Conservation (phyloP, 2,329 filamentous ascomycete genomes). For the Neofusicoccum cordaticola region DNA sequence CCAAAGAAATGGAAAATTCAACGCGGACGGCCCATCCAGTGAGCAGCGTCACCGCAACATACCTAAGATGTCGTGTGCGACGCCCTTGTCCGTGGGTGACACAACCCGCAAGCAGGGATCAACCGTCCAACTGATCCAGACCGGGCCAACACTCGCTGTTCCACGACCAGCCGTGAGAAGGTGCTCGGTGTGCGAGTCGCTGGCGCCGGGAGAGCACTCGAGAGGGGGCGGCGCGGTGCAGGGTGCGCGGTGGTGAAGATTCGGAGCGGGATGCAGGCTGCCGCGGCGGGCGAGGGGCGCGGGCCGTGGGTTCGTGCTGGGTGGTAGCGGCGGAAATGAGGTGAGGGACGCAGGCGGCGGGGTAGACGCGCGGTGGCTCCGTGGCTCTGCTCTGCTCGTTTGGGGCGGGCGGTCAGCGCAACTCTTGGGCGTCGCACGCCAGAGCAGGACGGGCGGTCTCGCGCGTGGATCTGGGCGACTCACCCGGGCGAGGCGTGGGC, state of each 20-base stretch:
- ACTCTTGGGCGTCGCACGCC: not conserved
- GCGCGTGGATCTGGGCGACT: not conserved
- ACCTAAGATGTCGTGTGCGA: conserved; percentile 18
- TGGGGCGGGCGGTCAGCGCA: conserved; percentile 8
- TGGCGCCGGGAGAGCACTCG: not conserved
- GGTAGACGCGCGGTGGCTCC: conserved; percentile 10
- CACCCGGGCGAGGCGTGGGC: not conserved
- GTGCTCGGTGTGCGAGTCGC: not conserved
- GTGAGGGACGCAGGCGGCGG: conserved; percentile 9
- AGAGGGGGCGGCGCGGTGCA: not conserved
- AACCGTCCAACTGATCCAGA: conserved; percentile 6
- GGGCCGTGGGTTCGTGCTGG: not conserved
- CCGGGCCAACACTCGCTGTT: conserved; percentile 10
- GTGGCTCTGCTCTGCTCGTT: conserved; percentile 2
- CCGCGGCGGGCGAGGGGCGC: conserved; percentile 6
- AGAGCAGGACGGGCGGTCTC: not conserved
- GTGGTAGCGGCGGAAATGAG: conserved; percentile 14
- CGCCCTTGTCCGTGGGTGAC: conserved; percentile 17
- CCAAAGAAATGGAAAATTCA: conserved; percentile 15
- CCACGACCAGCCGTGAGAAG: conserved; percentile 10
- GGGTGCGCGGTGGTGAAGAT: not conserved
- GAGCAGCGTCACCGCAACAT: conserved; percentile 15
- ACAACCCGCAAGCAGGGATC: conserved; percentile 13
- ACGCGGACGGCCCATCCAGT: conserved; percentile 15
- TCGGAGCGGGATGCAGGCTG: conserved; percentile 1